Evolutionary conservation across 2,329 filamentous ascomycete species (phyloP).

Genomic region (Hypoxylon sp.): DNA sequence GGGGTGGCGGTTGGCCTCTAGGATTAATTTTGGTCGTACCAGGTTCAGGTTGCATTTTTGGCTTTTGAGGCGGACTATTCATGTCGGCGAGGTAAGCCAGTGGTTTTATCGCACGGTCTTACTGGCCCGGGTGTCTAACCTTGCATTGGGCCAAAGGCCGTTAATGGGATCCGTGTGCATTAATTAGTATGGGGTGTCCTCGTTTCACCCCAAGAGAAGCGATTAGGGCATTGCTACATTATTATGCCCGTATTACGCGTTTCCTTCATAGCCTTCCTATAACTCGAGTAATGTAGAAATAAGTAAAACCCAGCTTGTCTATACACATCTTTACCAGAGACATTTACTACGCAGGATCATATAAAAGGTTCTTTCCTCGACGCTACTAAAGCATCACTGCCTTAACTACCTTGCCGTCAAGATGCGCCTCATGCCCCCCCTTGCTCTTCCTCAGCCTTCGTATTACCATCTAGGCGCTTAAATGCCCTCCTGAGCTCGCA

Average conservation of each 20-base stretch:
- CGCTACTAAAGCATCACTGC: background rate
- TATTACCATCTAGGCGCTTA: constrained; percentile 45
- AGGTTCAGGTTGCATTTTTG: too few relatives aligned
- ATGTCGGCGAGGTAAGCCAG: too few relatives aligned
- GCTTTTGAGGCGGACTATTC: too few relatives aligned
- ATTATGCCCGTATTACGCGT: background rate
- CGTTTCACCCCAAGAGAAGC: background rate
- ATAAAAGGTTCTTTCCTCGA: too few relatives aligned
- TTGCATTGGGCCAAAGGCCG: too few relatives aligned
- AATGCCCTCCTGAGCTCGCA: constrained; percentile 60
- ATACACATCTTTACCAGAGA: too few relatives aligned
- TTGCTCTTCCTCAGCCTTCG: constrained; percentile 21
- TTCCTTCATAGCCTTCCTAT: background rate
- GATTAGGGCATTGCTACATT: background rate
- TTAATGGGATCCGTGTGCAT: too few relatives aligned
- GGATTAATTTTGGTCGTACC: too few relatives aligned
- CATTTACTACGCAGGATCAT: background rate
- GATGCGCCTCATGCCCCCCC: constrained; percentile 33
- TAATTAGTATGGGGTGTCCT: too few relatives aligned
- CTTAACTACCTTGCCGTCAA: background rate
- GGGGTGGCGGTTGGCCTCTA: too few relatives aligned
- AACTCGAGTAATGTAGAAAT: background rate
- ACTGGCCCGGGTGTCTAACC: too few relatives aligned
- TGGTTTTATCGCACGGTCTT: too few relatives aligned
- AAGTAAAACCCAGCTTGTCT: background rate